Conservation (phyloP, 768 basidiomycete genomes). For the Serpula lacrymans region DNA sequence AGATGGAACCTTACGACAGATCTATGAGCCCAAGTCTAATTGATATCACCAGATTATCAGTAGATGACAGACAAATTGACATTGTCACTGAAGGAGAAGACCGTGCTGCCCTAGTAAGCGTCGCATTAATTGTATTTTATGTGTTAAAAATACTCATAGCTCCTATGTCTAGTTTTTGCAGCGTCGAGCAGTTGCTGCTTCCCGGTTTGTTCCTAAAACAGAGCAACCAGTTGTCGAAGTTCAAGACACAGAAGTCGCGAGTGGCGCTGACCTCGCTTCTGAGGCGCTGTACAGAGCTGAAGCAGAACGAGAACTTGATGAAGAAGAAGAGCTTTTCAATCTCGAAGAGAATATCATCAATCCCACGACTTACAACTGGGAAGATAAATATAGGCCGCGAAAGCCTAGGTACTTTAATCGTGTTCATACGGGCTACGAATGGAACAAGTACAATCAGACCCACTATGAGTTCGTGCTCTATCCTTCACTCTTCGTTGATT, state of each 20-base stretch:
- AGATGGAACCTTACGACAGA: slow-evolving; percentile 76
- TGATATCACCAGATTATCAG: slow-evolving; percentile 63
- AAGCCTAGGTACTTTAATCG: slow-evolving; percentile 99
- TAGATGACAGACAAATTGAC: slow-evolving; percentile 80
- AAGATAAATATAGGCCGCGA: slow-evolving; percentile 95
- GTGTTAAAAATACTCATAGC: slow-evolving; percentile 5
- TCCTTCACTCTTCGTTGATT: slow-evolving; percentile 1
- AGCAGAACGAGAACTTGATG: slow-evolving; percentile 89
- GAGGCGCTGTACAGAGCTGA: slow-evolving; percentile 90
- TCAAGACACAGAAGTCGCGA: slow-evolving; percentile 54
- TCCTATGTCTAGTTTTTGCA: slow-evolving; percentile 52
- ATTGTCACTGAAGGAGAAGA: slow-evolving; percentile 72
- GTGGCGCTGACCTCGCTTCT: slow-evolving; percentile 73
- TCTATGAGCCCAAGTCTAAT: slow-evolving; percentile 83
- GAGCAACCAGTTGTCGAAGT: slow-evolving; percentile 57
- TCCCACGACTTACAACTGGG: slow-evolving; percentile 92
- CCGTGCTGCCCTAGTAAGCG: slow-evolving; percentile 57
- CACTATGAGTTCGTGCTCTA: slow-evolving; percentile 85
- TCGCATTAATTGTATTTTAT: slow-evolving; percentile 5
- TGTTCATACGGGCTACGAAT: slow-evolving; percentile 98
- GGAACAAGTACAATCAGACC: slow-evolving; percentile 99
- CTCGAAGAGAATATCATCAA: slow-evolving; percentile 84
- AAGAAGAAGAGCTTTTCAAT: slow-evolving; percentile 95
- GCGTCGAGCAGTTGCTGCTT: slow-evolving; percentile 77
- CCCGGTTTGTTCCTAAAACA: slow-evolving; percentile 83